Base-by-base conservation (phyloP, 441 rosid genomes). In the Brassica balearica region DNA sequence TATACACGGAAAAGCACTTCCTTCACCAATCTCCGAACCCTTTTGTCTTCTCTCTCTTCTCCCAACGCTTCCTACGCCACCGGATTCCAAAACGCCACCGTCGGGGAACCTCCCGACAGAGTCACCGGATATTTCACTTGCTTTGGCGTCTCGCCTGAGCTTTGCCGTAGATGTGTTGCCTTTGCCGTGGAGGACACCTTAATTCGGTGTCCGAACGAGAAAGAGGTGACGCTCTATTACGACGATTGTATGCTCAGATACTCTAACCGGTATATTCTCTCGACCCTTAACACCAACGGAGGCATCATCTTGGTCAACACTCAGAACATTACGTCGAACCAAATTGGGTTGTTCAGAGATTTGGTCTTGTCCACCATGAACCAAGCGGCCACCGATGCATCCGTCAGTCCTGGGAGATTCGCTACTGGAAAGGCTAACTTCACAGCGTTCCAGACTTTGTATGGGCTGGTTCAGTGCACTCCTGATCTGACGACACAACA, bases 391-490 rank as follows among this genome's bases (percentile, higher is more conserved):
- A 17, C 51, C 4, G 51, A 4, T 0, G 69, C 69, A 10, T 12
- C 51, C 0, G 23, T 2, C 60, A 60, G 32, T 65, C 1, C 69
- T 5, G 12, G 15, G 22, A 65, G 10, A 6, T 65, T 65, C 36
- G 65, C 5, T 2, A 8, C 0, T 0, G 5, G 64, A 11, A 55
- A 0, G 23, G 22, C 22, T 5, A 15, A 53, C 1, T 17, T 1
- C 2, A 7, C 10, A 1, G 23, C 14, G 1, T 14, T 8, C 43
- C 14, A 6, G 36, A 4, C 1, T 12, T 14, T 60, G 5, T 71
- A 61, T 2, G 76, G 15, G 0, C 1, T 72, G 29, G 68, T 43
- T 22, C 75, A 72, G 68, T 72, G 76, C 76, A 25, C 23, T 3
- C 76, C 76, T 72, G 68, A 72, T 14, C 59, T 72, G 5, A 14